Percentiles rank a stretch among this genome's conserved stretches.
phyloP scores from a whole-genome alignment of 176 grass and related monocot genomes.

The Zoysia japonica region DNA sequence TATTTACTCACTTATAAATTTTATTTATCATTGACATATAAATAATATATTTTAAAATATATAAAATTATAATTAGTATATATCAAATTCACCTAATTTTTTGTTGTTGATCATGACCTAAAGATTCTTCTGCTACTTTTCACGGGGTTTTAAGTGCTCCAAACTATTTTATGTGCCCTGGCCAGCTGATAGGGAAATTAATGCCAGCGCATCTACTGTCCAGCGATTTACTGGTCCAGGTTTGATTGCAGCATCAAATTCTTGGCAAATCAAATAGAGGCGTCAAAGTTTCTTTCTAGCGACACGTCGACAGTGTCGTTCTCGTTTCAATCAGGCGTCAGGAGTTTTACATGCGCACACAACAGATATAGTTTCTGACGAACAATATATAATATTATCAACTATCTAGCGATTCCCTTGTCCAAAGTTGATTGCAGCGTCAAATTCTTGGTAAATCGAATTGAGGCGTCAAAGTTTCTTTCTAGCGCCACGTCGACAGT shows the following conservation, averaged over 20 bases:
- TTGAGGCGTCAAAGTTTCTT: not conserved
- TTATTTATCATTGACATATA: no score
- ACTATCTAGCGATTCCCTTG: no score
- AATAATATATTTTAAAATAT: no score
- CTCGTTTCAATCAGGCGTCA: conserved; percentile 33
- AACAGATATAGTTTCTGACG: conserved; percentile 18
- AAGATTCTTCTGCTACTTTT: conserved; percentile 37
- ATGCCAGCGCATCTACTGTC: conserved; percentile 4
- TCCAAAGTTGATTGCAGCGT: conserved; percentile 2
- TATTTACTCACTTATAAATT: no score
- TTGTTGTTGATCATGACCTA: conserved; percentile 25
- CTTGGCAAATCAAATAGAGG: conserved; percentile 9
- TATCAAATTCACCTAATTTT: not conserved
- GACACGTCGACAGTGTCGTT: conserved; percentile 14
- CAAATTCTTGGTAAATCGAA: conserved; percentile 9
- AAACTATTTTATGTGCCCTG: conserved; percentile 31
- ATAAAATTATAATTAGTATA: no score
- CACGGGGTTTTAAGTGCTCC: conserved; percentile 27
- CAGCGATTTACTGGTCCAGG: not conserved
- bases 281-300: not conserved
- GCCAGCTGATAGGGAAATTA: conserved; percentile 15
- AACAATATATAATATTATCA: not conserved
- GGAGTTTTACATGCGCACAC: conserved; percentile 37
- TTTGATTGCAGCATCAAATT: conserved; percentile 12
- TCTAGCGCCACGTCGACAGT: not conserved